Evolutionary conservation across 2,329 filamentous ascomycete genomes (phyloP).

Genomic region (Trichoderma lentiforme): DNA sequence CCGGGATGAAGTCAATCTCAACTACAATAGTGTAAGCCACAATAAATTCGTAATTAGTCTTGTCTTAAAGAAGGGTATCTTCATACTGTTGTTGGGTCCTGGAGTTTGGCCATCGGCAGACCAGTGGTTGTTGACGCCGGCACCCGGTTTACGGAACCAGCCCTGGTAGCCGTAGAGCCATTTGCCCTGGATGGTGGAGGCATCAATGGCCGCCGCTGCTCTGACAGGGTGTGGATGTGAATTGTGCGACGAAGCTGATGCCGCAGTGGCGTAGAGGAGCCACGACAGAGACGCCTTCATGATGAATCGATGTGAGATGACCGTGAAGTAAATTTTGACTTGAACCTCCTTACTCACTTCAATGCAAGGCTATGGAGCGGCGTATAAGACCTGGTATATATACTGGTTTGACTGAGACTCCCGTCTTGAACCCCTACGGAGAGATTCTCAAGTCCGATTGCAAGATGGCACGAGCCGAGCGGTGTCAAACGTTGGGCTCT

Average conservation of each 20-base stretch:
- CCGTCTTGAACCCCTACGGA: not conserved
- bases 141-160: constrained; percentile 17
- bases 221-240: not conserved
- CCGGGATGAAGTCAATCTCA: constrained; percentile 11
- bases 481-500: not conserved
- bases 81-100: constrained; percentile 12
- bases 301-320: not conserved
- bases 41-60: not conserved
- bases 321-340: not conserved
- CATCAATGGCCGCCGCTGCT: not conserved
- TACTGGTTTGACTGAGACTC: not conserved
- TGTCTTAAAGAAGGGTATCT: not conserved
- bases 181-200: constrained; percentile 12
- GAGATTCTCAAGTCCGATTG: not conserved
- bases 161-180: constrained; percentile 17
- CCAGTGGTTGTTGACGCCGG: constrained; percentile 15
- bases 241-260: not conserved
- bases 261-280: constrained; percentile 6
- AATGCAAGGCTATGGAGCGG: not conserved
- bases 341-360: not conserved
- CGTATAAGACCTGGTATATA: not conserved
- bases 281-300: constrained; percentile 5
- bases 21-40: not conserved
- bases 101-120: constrained; percentile 11
- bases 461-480: not conserved